Base-by-base conservation (phyloP, 371 early-diverging fungal species). In the Mucor circinelloides region DNA sequence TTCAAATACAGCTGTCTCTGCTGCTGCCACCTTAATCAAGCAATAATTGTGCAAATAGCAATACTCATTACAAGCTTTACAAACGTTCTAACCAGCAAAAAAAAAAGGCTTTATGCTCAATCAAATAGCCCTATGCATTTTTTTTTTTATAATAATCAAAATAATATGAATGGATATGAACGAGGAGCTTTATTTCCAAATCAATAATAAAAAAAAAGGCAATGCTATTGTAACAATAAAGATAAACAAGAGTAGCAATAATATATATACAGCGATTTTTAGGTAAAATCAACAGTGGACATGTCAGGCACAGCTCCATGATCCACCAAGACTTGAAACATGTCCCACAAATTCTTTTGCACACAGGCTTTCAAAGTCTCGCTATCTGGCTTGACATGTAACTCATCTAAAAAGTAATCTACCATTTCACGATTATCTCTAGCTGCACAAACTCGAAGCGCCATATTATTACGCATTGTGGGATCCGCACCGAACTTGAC, bases 231-330 rank as follows among this genome's bases (percentile, higher is more conserved):
- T 13, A 13, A n/a, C 3, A 12, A 5, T 25, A 10, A 13, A 15
- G 6, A 1, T 25, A 27, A 25, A 52, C 2, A 23, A 8, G 23
- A 21, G n/a, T n/a, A n/a, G 12, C 13, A 31, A 32, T 31, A 8
- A 23, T 13, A 58, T 58, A 58, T 58, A 23, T 19, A 21, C 25
- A 34, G 25, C 6, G 5, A 13, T n/a, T 44, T 19, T 48, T 21
- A 69, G 7, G 70, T 58, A 27, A 58, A 28, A 44, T 66, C 42
- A 25, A 83, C 60, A 3, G 84, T 84, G n/a, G 72, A 69, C 71
- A 81, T 78, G 54, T 81, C 80, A 36, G 85, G 84, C 1, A 75
- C 76, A 42, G 84, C 86, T 5, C 86, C 86, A 64, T 84, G 75
- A 42, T 78, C 77, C n/a, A 83, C 72, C 13, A 86, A 58, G 10